Percentiles rank a stretch among this genome's conserved stretches.
phyloP scores from a whole-genome alignment of 345 rosid species.

The Murraya koenigii region DNA sequence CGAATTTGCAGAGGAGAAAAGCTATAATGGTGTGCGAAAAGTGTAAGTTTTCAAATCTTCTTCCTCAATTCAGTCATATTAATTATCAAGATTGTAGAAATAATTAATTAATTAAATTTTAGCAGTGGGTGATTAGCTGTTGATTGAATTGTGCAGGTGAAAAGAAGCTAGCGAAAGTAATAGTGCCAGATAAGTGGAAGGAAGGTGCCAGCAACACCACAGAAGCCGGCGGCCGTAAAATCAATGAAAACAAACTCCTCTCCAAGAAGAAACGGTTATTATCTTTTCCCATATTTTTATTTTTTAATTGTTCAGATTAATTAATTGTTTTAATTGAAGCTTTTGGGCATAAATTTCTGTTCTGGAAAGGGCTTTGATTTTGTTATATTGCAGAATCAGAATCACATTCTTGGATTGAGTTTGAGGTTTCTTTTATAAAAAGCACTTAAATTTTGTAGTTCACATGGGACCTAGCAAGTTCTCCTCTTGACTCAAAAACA shows the following conservation, averaged over 20 bases:
- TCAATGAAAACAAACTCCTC: constrained; percentile 98
- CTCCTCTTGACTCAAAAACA: neutral
- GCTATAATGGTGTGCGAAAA: constrained; percentile 86
- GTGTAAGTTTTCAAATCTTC: constrained; percentile 41
- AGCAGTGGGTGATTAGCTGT: neutral
- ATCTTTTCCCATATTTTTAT: neutral
- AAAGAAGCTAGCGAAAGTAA: constrained; percentile 92
- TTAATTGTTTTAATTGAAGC: neutral
- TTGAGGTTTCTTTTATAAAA: neutral
- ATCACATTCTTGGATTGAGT: neutral
- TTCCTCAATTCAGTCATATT: neutral
- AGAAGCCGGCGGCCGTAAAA: constrained; percentile 93
- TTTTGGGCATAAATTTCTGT: neutral
- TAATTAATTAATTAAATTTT: neutral
- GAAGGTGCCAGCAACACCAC: constrained; percentile 94
- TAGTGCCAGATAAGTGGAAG: constrained; percentile 99
- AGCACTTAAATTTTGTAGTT: neutral
- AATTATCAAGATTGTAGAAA: neutral
- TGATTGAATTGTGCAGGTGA: constrained; percentile 50
- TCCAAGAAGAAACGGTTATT: constrained; percentile 73
- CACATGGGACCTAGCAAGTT: neutral
- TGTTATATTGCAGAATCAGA: neutral
- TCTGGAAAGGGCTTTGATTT: neutral
- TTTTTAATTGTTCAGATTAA: neutral
- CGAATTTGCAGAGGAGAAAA: neutral